phyloP scores from a whole-genome alignment of 2,329 filamentous ascomycete species.

The Claviceps quebecensis region DNA sequence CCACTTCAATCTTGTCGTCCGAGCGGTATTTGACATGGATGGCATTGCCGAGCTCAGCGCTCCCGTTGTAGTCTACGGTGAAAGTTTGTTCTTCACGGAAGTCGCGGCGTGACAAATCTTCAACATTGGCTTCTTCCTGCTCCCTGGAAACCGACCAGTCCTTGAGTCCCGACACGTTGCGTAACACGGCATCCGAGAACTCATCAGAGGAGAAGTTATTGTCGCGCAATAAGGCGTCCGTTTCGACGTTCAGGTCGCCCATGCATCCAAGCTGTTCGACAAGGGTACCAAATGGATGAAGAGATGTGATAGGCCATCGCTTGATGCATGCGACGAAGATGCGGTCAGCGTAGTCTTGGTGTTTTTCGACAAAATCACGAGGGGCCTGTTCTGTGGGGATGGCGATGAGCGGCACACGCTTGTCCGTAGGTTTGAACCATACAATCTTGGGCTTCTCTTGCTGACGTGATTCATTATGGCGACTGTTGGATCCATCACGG shows the following conservation, averaged over 20 bases:
- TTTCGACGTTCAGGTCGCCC: constrained; percentile 95
- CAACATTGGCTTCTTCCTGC: constrained; percentile 43
- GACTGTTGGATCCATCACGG: constrained; percentile 60
- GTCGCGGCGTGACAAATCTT: constrained; percentile 64
- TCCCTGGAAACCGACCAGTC: constrained; percentile 83
- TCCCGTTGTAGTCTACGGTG: constrained; percentile 81
- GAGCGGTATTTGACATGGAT: constrained; percentile 76
- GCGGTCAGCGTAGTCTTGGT: constrained; percentile 91
- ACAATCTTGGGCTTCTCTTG: constrained; percentile 99
- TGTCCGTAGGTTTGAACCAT: constrained; percentile 99
- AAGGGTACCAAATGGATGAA: constrained; percentile 94
- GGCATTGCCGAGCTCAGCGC: constrained; percentile 79
- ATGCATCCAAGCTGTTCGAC: constrained; percentile 95
- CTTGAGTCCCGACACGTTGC: constrained; percentile 70
- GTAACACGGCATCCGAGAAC: constrained; percentile 89
- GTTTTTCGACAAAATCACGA: constrained; percentile 94
- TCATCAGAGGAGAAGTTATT: constrained; percentile 98
- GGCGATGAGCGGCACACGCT: constrained; percentile 93
- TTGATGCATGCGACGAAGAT: constrained; percentile 99
- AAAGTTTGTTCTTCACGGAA: constrained; percentile 82
- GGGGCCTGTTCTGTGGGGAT: constrained; percentile 97
- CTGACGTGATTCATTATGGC: constrained; percentile 60
- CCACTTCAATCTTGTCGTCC: constrained; percentile 83
- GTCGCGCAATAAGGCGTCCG: constrained; percentile 87
- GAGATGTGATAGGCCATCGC: constrained; percentile 98